These are phyloP conservation scores for Microstegium vimineum DNA, from an alignment of 176 grass and related monocot genomes.

Conservation along the genomic window DNA sequence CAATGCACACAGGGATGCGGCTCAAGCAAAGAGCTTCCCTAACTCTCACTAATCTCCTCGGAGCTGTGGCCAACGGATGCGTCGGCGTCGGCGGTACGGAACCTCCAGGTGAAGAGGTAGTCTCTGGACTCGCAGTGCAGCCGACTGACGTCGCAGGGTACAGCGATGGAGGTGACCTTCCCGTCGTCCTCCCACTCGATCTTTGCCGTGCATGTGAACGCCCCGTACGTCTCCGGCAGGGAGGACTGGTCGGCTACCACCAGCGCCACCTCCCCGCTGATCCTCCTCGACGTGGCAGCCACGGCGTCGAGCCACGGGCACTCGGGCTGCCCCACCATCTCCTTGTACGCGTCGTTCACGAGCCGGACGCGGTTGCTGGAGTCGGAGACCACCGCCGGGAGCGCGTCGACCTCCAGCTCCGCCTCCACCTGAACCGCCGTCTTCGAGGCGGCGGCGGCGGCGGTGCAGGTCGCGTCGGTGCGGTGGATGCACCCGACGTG, in stretches of 20 bases:
- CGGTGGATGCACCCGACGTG: slow-evolving; percentile 37
- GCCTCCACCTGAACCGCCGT: slow-evolving; percentile 57
- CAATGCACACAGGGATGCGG: not conserved
- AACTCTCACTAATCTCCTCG: slow-evolving; percentile 19
- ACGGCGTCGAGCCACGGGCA: slow-evolving; percentile 80
- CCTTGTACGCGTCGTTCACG: slow-evolving; percentile 82
- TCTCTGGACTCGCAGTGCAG: slow-evolving; percentile 69
- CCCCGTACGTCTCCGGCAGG: slow-evolving; percentile 20
- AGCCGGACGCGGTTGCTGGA: slow-evolving; percentile 73
- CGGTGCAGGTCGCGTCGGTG: not conserved
- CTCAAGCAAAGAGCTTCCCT: not conserved
- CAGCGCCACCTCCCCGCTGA: slow-evolving; percentile 80
- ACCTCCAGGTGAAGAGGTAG: slow-evolving; percentile 78
- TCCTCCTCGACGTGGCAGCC: slow-evolving; percentile 50
- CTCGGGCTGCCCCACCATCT: slow-evolving; percentile 84
- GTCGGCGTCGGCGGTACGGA: slow-evolving; percentile 43
- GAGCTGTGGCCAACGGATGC: slow-evolving; percentile 24
- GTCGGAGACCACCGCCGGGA: slow-evolving; percentile 74
- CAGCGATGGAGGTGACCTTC: slow-evolving; percentile 38
- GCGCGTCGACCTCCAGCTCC: slow-evolving; percentile 62
- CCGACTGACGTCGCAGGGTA: slow-evolving; percentile 64
- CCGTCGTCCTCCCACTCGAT: slow-evolving; percentile 82
- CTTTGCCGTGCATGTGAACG: slow-evolving; percentile 67
- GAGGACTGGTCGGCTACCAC: slow-evolving; percentile 16
- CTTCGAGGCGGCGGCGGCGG: slow-evolving; percentile 8